Conservation (phyloP, 352 stramenopile genomes). For the Pythium brassicae region DNA sequence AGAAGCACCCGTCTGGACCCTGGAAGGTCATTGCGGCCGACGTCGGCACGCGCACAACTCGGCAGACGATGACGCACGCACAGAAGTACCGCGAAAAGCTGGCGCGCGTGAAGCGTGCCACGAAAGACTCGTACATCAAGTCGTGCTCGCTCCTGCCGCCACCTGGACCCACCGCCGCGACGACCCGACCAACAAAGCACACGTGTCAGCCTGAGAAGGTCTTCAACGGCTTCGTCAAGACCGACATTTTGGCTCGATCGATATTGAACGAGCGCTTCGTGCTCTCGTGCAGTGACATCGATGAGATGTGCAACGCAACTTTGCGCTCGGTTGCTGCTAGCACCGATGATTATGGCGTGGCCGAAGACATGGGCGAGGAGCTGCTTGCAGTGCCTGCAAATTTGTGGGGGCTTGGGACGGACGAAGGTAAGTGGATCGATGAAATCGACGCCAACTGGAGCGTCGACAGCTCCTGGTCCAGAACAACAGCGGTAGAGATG, state of each 20-base stretch:
- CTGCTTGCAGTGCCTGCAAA: not conserved
- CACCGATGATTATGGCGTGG: not conserved
- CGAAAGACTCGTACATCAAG: not conserved
- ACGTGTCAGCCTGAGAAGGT: not conserved
- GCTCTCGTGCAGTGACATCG: not conserved
- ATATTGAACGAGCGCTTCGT: not conserved
- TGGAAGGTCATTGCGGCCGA: constrained; percentile 22
- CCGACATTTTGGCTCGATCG: not conserved
- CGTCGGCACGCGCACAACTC: constrained; percentile 27
- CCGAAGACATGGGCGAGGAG: not conserved
- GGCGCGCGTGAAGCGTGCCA: not conserved
- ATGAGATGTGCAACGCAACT: constrained; percentile 1
- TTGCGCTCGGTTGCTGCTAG: not conserved
- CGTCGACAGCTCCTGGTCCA: not conserved
- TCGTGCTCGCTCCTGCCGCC: not conserved
- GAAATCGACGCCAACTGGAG: not conserved
- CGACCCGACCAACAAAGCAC: not conserved
- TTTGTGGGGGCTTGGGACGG: not conserved
- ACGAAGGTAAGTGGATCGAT: not conserved
- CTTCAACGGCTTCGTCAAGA: not conserved
- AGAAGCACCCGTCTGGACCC: constrained; percentile 20
- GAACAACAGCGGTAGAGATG: too few species aligned
- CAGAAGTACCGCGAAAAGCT: constrained; percentile 13
- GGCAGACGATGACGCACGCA: constrained; percentile 57
- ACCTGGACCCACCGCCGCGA: not conserved